Conservation (phyloP, 1,139 yeast species). For the Lodderomyces oxycetoniae region DNA sequence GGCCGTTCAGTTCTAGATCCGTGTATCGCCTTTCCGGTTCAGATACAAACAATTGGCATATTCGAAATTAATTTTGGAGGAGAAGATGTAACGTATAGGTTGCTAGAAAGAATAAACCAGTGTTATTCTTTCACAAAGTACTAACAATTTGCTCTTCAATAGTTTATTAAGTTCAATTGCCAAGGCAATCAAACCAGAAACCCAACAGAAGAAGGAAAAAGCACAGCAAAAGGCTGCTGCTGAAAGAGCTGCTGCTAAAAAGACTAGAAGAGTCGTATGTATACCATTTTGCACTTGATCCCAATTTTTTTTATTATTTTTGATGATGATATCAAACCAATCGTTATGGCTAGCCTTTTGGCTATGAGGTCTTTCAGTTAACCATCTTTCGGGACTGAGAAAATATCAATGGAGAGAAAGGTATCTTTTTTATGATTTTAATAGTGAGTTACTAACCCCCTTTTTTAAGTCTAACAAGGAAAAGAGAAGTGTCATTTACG, state of each 20-base stretch:
- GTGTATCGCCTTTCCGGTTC: conserved; percentile 25
- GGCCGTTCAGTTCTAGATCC: conserved; percentile 44
- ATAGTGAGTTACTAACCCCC: conserved; percentile 36
- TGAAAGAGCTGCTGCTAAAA: conserved; percentile 83
- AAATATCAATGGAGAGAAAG: conserved; percentile 15
- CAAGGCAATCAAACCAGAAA: conserved; percentile 63
- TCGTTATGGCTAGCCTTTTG: conserved; percentile 74
- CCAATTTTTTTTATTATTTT: conserved; percentile 18
- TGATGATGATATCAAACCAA: conserved; percentile 62
- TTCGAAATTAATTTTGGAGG: conserved; percentile 10
- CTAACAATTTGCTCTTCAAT: conserved; percentile 26
- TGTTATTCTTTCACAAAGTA: conserved; percentile 14
- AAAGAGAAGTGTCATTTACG: conserved; percentile 92
- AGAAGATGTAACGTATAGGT: conserved; percentile 4
- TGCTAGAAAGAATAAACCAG: conserved; percentile 7
- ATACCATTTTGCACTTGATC: conserved; percentile 14
- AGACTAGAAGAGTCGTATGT: conserved; percentile 88
- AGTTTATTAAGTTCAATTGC: conserved; percentile 24
- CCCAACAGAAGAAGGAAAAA: conserved; percentile 92
- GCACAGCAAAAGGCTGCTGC: conserved; percentile 83
- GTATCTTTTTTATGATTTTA: no score
- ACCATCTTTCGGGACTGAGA: conserved; percentile 99
- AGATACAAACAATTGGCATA: conserved; percentile 14
- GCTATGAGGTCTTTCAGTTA: conserved; percentile 93
- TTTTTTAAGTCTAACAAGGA: conserved; percentile 65